These are phyloP conservation scores for Magnusiomyces ingens DNA, from an alignment of 1,139 yeast genomes.

Conservation along the genomic window DNA sequence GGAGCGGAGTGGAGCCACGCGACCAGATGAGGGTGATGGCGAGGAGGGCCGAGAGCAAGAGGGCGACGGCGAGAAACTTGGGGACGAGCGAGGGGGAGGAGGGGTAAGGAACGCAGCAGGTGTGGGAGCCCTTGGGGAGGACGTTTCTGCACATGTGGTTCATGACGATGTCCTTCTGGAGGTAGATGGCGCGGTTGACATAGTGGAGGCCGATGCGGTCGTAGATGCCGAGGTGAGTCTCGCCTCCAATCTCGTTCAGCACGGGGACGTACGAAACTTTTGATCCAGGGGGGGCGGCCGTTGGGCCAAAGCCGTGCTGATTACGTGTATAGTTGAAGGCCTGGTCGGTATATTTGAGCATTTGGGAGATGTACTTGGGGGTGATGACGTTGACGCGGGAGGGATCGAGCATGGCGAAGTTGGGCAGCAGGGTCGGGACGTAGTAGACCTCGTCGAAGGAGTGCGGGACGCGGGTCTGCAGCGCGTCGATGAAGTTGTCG, in stretches of 20 bases:
- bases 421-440: conserved; percentile 14
- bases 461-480: conserved; percentile 4
- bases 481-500: conserved; percentile 5
- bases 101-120: conserved; percentile 11
- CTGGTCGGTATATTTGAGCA: conserved; percentile 10
- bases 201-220: conserved; percentile 12
- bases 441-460: conserved; percentile 12
- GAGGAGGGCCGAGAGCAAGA: too few relatives aligned
- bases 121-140: conserved; percentile 1
- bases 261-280: conserved; percentile 10
- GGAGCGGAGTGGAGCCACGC: too few relatives aligned
- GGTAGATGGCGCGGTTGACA: conserved; percentile 1
- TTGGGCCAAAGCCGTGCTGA: too few relatives aligned
- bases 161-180: conserved; percentile 9
- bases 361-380: conserved; percentile 4
- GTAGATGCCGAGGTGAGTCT: background rate
- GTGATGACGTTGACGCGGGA: conserved; percentile 5
- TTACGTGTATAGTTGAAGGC: conserved; percentile 7
- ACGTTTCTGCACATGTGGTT: conserved; percentile 12
- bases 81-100: too few relatives aligned
- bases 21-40: too few relatives aligned
- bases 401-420: conserved; percentile 9
- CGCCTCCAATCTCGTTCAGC: conserved; percentile 5
- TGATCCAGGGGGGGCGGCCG: background rate
- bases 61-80: too few relatives aligned